phyloP scores from a whole-genome alignment of 768 basidiomycete species.

The Russula brevipes region DNA sequence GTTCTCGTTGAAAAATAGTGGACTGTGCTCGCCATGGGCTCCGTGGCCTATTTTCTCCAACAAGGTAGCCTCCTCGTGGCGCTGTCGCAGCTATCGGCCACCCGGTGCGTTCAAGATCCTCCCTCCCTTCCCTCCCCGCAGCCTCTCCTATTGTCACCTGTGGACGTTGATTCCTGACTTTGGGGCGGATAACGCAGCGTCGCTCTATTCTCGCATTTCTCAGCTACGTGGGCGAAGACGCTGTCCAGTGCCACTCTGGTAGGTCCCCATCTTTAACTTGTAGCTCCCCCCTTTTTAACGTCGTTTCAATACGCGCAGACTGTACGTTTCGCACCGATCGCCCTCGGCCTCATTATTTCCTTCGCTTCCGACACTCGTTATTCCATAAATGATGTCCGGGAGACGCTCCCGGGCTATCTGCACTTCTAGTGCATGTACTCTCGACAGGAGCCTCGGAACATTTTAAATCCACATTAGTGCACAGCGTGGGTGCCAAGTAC shows the following conservation, averaged over 20 bases:
- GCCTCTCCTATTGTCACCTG: background rate
- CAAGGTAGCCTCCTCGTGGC: conserved; percentile 64
- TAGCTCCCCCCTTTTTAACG: conserved; percentile 1
- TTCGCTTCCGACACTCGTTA: conserved; percentile 50
- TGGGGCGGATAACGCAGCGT: conserved; percentile 43
- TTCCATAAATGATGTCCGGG: conserved; percentile 40
- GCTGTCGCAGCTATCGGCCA: conserved; percentile 59
- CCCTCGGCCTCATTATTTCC: conserved; percentile 48
- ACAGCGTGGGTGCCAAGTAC: conserved; percentile 53
- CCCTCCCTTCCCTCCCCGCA: background rate
- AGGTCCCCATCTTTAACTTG: conserved; percentile 21
- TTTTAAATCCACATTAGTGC: conserved; percentile 51
- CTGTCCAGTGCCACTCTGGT: conserved; percentile 48
- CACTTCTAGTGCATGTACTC: conserved; percentile 53
- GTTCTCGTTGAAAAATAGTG: conserved; percentile 43
- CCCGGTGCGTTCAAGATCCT: conserved; percentile 43
- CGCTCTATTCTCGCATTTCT: conserved; percentile 64
- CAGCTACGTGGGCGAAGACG: conserved; percentile 58
- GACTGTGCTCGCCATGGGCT: conserved; percentile 63
- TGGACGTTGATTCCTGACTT: background rate
- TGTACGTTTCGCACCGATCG: conserved; percentile 45
- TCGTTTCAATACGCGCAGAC: conserved; percentile 34
- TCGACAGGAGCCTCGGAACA: conserved; percentile 60
- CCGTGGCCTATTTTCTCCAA: conserved; percentile 62
- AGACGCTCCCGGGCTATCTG: conserved; percentile 57